Evolutionary conservation across 352 stramenopile species (phyloP), one percentile per base, ranked within the genome.

Genomic region (Albugo laibachii): DNA sequence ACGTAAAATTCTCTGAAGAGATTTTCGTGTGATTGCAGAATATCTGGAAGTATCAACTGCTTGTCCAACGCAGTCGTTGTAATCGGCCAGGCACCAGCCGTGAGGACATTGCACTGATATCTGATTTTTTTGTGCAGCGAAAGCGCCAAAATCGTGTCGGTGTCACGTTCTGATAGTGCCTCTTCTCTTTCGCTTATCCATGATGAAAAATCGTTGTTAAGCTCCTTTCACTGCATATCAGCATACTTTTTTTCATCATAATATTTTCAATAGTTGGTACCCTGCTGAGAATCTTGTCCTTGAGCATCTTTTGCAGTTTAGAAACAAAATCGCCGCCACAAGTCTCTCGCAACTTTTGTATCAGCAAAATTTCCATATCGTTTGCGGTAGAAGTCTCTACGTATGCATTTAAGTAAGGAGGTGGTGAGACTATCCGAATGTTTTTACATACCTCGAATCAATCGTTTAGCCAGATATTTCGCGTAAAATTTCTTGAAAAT

Each of bases 401-500:
- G 63, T 49, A 19, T 13, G 16, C 38, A 24, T 19, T 3, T 8
- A 43, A 10, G 20, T 43, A 24, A 14, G 12, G 21, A 52, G 10
- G 31, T 19, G 8, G 27, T 21, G 13, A 13, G 24, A n/a, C 45
- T 13, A 36, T 36, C 0, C 12, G 1, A 11, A 43, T n/a, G 15
- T 20, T 11, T n/a, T 16, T 8, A 5, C 18, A 1, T 54, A 86
- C 74, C 78, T 81, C 85, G 84, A 53, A 91, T 86, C 15, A 91
- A 58, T 2, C 78, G 63, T 42, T 88, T 87, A 6, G 78, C 70
- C 36, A 91, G 48, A 54, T 82, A 83, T 47, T 87, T 91, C 1
- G 78, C 73, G 47, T 91, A 91, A 48, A 82, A 88, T 41, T 86
- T 86, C 52, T 91, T 87, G 73, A 91, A 91, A 12, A 91, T 58